Base-by-base conservation (phyloP, 2,329 filamentous ascomycete species). In the Pseudogymnoascus verrucosus region DNA sequence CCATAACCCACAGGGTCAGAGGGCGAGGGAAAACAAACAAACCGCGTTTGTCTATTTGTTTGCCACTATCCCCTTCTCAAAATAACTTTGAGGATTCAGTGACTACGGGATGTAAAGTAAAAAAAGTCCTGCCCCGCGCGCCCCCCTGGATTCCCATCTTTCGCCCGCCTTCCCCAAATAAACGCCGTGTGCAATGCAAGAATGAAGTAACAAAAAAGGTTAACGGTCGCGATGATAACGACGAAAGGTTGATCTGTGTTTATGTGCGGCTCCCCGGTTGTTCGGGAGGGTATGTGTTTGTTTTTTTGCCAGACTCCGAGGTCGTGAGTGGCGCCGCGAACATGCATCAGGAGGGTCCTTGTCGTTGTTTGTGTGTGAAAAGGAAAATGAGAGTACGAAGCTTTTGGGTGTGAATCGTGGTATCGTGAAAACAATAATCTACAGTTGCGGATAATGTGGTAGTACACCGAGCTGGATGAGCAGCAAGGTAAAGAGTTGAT, bases 361-460 rank as follows among this genome's bases (percentile, higher is more conserved):
- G 34, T 21, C 44, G 26, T 44, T 12, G n/a, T 42, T 42, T 42
- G 37, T 39, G 14, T 51, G 44, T 51, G 12, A 31, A 31, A 54
- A 16, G 14, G 10, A 44, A 54, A 47, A 23, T 44, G 19, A 23
- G 42, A 14, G 7, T 28, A 54, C 44, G 44, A 54, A 54, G 44
- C 44, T 54, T 65, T 63, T 64, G 66, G 66, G 66, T 64, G 66
- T 64, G 64, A 62, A 74, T 79, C 78, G 73, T 80, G 76, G 76
- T 77, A 80, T 80, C 78, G 74, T 80, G 74, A 78, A 69, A 73
- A 69, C 68, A 63, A 65, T 67, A 66, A 64, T 71, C 72, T 70
- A 77, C 72, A 77, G 44, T 60, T 60, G 64, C 36, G 37, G 51
- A 62, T 62, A 44, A 71, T 60, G 62, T 67, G 64, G 65, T 68